phyloP scores from a whole-genome alignment of 1,284 basidiomycete species.

The Nidula niveotomentosa region DNA sequence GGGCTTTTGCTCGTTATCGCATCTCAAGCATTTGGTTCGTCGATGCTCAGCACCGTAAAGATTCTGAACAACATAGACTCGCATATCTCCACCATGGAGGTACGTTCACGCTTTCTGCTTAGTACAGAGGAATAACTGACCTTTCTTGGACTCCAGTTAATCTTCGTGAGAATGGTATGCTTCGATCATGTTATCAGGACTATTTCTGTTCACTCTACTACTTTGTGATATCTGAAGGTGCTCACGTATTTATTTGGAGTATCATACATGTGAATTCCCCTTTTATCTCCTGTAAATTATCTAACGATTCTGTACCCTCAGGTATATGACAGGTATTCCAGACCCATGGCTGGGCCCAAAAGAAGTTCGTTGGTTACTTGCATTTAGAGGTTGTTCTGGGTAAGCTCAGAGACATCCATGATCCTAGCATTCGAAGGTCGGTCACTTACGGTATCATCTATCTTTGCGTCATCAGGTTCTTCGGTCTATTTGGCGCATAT shows the following conservation, averaged over 20 bases:
- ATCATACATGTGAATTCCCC: neutral
- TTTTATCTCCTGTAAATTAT: neutral
- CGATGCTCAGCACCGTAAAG: constrained; percentile 60
- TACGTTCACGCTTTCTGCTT: constrained; percentile 17
- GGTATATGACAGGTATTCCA: constrained; percentile 53
- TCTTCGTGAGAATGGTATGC: neutral
- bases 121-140: neutral
- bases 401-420: constrained; percentile 16
- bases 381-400: constrained; percentile 65
- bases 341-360: constrained; percentile 71
- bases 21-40: constrained; percentile 57
- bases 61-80: constrained; percentile 50
- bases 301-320: constrained; percentile 15
- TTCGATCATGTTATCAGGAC: neutral
- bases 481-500: constrained; percentile 68
- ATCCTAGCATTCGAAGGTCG: neutral
- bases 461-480: constrained; percentile 30
- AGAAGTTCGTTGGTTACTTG: constrained; percentile 58
- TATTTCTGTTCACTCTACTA: neutral
- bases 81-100: constrained; percentile 53
- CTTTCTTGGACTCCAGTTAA: neutral
- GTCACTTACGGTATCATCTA: neutral
- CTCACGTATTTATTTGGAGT: constrained; percentile 22
- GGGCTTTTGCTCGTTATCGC: constrained; percentile 58
- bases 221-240: constrained; percentile 5